Base-by-base conservation (phyloP, 495 filamentous ascomycete genomes). In the Penicillium salamii region DNA sequence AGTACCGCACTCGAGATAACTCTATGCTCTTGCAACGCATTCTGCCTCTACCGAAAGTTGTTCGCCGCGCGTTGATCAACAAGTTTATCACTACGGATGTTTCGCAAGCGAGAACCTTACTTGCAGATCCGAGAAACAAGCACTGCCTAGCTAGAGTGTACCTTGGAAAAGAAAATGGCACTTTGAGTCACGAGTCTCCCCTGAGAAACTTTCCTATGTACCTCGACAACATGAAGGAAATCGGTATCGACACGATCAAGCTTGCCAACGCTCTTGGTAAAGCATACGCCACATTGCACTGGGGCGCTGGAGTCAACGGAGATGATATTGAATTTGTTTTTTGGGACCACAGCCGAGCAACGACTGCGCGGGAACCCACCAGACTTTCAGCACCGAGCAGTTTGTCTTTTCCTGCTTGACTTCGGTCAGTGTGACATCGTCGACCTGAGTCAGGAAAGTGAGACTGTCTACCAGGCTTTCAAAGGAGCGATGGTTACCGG, bases 81-180 rank as follows among this genome's bases (percentile, higher is more conserved):
- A 5, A 20, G 7, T 21, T 47, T 12, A 47, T 13, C 20, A 19
- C 19, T 20, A 4, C 20, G 14, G 18, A 14, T 17, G 29, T 7
- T 2, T 13, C 32, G 5, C 34, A 50, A 3, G 35, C 45, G 2
- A 26, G 39, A 19, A 4, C 12, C 8, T 5, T 54, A 18, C 40
- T 54, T 26, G 33, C 33, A 6, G 14, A 41, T 2, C 47, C 48
- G 3, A 7, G 4, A 7, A 51, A 55, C 37, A 55, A 55, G 31
- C 48, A 55, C 24, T 55, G 53, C 18, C 48, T 55, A 2, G 48
- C 37, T 7, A 35, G 42, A 13, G 17, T 48, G 5, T 55, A 55
- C 18, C 24, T 55, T 11, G 48, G 42, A 7, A 32, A 51, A 23
- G 5, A 66, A 75, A 64, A 78, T 77, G 51, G 75, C 28, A 15